phyloP scores from a whole-genome alignment of 2,329 filamentous ascomycete species.

The Waltergamsia citrina region DNA sequence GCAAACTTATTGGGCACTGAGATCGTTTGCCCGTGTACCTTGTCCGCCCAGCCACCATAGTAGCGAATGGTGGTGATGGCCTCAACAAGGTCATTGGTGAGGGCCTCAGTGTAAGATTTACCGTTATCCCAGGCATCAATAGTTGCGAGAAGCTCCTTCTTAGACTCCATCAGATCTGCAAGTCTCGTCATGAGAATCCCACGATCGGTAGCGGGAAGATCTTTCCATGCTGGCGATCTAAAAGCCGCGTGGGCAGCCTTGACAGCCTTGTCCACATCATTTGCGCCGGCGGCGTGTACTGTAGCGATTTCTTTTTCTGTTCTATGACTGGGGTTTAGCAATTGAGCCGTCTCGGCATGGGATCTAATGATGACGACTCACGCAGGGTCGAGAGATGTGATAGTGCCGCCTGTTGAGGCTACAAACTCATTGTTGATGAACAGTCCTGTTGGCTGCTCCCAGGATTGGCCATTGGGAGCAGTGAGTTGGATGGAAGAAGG shows the following conservation, averaged over 20 bases:
- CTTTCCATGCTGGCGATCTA: slow-evolving; percentile 48
- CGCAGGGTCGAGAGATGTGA: slow-evolving; percentile 10
- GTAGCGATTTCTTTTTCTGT: slow-evolving; percentile 9
- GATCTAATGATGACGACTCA: slow-evolving; percentile 7
- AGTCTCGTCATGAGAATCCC: slow-evolving; percentile 60
- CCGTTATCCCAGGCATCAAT: slow-evolving; percentile 72
- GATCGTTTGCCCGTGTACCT: slow-evolving; percentile 63
- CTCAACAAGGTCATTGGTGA: slow-evolving; percentile 46
- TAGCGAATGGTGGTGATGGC: slow-evolving; percentile 39
- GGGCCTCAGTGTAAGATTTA: slow-evolving; percentile 51
- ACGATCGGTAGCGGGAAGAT: slow-evolving; percentile 52
- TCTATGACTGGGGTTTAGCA: no score
- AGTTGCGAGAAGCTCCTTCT: slow-evolving; percentile 36
- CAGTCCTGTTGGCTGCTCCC: slow-evolving; percentile 22
- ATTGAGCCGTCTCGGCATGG: no score
- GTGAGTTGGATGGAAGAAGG: no score
- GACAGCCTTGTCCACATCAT: slow-evolving; percentile 12
- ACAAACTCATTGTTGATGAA: slow-evolving; percentile 14
- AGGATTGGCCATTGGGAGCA: slow-evolving; percentile 12
- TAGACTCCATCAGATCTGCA: slow-evolving; percentile 54
- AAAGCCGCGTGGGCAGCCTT: slow-evolving; percentile 50
- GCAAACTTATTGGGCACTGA: slow-evolving; percentile 56
- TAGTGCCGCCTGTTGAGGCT: slow-evolving; percentile 7
- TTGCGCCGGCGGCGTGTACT: slow-evolving; percentile 8
- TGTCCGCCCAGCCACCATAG: slow-evolving; percentile 63